These are phyloP conservation scores for Stemphylium beticola DNA, from an alignment of 2,329 filamentous ascomycete genomes.

Conservation along the genomic window DNA sequence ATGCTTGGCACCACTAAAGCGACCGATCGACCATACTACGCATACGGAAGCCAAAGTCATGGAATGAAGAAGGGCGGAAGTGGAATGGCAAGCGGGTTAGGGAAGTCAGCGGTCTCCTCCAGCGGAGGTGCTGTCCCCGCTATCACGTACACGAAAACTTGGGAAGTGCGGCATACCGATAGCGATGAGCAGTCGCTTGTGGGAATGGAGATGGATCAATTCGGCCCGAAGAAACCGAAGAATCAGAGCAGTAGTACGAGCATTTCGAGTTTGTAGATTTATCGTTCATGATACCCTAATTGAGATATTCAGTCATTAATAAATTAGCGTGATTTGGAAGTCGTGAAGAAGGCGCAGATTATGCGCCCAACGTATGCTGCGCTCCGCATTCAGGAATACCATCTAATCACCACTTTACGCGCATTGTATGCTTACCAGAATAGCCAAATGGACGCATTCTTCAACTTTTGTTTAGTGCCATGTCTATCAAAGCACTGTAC, in stretches of 20 bases:
- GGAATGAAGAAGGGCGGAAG: slow-evolving; percentile 33
- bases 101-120: slow-evolving; percentile 1
- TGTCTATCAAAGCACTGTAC: no score
- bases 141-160: slow-evolving; percentile 26
- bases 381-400: no score
- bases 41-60: slow-evolving; percentile 19
- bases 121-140: slow-evolving; percentile 2
- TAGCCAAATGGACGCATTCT: no score
- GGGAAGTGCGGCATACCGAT: slow-evolving; percentile 18
- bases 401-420: no score
- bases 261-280: slow-evolving; percentile 15
- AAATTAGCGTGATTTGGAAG: no score
- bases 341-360: no score
- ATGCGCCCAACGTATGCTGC: no score
- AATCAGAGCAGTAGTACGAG: slow-evolving; percentile 13
- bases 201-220: slow-evolving; percentile 8
- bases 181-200: slow-evolving; percentile 20
- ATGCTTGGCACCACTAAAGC: slow-evolving; percentile 43
- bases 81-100: slow-evolving; percentile 3
- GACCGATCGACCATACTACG: slow-evolving; percentile 19
- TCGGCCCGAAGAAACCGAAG: slow-evolving; percentile 6
- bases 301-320: not conserved
- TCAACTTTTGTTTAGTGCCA: no score
- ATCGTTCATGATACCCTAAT: slow-evolving; percentile 7
- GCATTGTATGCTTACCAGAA: no score